Evolutionary conservation across 306 rosid species (phyloP), one percentile per base, ranked within the genome.

Genomic region (Cucumis melo): DNA sequence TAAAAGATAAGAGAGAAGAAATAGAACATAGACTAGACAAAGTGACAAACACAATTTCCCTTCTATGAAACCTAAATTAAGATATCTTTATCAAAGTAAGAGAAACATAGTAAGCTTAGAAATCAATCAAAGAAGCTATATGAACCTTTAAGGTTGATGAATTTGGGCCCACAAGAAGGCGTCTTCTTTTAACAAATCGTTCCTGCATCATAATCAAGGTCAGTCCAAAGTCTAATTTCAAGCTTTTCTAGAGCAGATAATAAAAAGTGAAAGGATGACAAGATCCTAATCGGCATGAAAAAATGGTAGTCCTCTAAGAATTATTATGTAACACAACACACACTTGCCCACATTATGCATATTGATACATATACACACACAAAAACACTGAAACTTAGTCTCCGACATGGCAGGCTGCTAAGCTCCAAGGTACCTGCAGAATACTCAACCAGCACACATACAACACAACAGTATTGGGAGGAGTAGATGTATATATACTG

Each of bases 71-170:
- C n/a, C 34, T 67, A 24, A 23, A 67, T 12, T 44, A 13, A 41
- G 12, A 39, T 42, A 4, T 66, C 50, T 66, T 34, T 10, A 66
- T 39, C 53, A 66, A 19, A 66, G 42, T 39, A 27, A 8, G 27
- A 64, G n/a, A 41, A 67, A 67, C 19, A 17, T 21, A 66, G 53
- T 66, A 67, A 12, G 34, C n/a, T 46, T 14, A 56, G 36, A 75
- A 75, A 54, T 34, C 21, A 50, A 56, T 41, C 21, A 66, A 32
- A 57, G 53, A 72, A 27, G 21, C 62, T 73, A 9, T 73, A 42
- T 7, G 77, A 64, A 93, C 98, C 97, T 91, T 93, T 80, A 93
- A 78, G 61, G 97, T 93, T 76, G 96, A 86, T 55, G 93, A 85
- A 83, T 90, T 91, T 57, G 98, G 96, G 54, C 98, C 98, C 74